Evolutionary conservation across 805 yeast species (phyloP), one percentile per base, ranked within the genome.

Genomic region (Metschnikowia shivogae): DNA sequence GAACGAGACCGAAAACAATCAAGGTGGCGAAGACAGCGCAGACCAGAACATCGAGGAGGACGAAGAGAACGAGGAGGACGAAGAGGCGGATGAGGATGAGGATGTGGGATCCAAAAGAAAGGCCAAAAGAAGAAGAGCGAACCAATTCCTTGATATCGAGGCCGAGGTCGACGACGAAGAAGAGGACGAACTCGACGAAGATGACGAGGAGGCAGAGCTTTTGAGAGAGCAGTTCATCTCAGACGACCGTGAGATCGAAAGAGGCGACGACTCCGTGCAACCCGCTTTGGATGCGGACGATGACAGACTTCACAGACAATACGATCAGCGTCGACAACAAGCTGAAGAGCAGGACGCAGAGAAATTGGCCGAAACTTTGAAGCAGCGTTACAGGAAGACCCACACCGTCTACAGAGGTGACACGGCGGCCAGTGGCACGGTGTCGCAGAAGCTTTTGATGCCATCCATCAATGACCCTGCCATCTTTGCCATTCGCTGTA

Each of bases 81-180:
- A 70, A 0, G 88, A 81, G 0, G 74, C 65, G 1, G 74, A 64
- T 0, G 74, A 65, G 1, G 73, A 67, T 2, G 86, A 77, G 1
- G 84, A 76, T 11, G 74, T 68, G 5, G 77, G 72, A 5, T 65
- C 67, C n/a, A 73, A 72, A 5, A 71, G 75, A 36, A 66, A 69
- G 39, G 70, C 70, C 47, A 76, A 71, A 50, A 70, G 75, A 60
- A 68, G 78, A 58, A 61, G 70, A 41, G 76, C 75, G 72, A 92
- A 92, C 65, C 90, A 86, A 73, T 93, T 89, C 65, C 76, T 93
- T 68, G 99, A 93, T 86, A 95, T 93, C 44, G 98, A 93, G 73
- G 99, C 97, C 48, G 98, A 92, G 65, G 99, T 93, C 46, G 96
- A 92, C 64, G 98, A 92, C 49, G 98, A 93, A 54, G 98, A 93